Evolutionary conservation across 2,329 filamentous ascomycete species (phyloP).

Genomic region (Raffaelea arxii): DNA sequence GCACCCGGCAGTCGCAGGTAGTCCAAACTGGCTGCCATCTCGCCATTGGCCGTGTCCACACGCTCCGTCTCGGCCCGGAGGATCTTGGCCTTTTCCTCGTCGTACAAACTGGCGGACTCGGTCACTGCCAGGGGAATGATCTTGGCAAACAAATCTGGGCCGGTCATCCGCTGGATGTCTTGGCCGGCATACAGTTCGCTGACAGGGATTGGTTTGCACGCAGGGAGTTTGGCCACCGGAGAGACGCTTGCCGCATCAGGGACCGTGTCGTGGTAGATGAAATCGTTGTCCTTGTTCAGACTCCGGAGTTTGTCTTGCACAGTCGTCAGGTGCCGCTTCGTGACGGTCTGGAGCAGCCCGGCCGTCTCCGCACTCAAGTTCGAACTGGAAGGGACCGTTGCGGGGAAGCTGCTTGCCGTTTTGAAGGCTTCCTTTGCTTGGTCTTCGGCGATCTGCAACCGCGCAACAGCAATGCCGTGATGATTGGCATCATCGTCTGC

Average conservation of each 20-base stretch:
- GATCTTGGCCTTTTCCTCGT: constrained; percentile 96
- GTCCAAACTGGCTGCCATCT: constrained; percentile 92
- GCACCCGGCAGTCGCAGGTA: constrained; percentile 86
- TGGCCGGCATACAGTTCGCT: constrained; percentile 95
- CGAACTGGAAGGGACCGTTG: constrained; percentile 65
- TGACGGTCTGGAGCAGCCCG: constrained; percentile 62
- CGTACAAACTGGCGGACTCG: constrained; percentile 91
- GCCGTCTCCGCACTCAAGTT: constrained; percentile 79
- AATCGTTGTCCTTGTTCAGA: constrained; percentile 88
- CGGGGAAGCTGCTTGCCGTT: constrained; percentile 70
- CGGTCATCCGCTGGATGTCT: constrained; percentile 93
- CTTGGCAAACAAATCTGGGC: constrained; percentile 92
- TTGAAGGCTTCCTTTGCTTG: constrained; percentile 70
- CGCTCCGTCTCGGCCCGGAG: constrained; percentile 88
- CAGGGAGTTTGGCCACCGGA: constrained; percentile 80
- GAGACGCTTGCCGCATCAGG: constrained; percentile 75
- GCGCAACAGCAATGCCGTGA: constrained; percentile 74
- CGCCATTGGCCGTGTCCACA: constrained; percentile 84
- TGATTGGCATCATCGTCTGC: constrained; percentile 83
- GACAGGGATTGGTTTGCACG: constrained; percentile 93
- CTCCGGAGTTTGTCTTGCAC: constrained; percentile 73
- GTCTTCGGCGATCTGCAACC: constrained; percentile 71
- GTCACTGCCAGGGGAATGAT: constrained; percentile 95
- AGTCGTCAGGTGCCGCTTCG: constrained; percentile 69
- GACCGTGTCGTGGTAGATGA: constrained; percentile 91